Percentiles rank a stretch among this genome's conserved stretches.
Conservation (phyloP, 495 filamentous ascomycete species). For the Aspergillus sparsus region DNA sequence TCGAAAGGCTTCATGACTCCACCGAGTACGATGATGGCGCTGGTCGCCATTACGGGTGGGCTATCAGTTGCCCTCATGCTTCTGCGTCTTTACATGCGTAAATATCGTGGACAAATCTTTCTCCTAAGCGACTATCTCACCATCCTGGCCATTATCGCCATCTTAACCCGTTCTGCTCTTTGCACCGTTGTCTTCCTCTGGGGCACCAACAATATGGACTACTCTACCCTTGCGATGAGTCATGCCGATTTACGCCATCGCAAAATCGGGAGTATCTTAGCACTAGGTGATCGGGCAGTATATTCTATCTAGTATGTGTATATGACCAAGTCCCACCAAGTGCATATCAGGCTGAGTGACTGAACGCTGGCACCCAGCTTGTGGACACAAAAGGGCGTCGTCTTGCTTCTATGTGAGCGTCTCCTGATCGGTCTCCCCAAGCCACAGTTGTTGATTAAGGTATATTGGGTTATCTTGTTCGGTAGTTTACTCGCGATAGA, state of each 20-base stretch:
- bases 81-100: conserved; percentile 16
- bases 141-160: conserved; percentile 11
- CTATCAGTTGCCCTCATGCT: conserved; percentile 12
- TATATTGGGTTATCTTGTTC: conserved; percentile 12
- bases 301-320: conserved; percentile 18
- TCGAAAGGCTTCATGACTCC: too few species aligned
- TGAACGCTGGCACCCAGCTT: conserved; percentile 10
- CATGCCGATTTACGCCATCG: conserved; percentile 10
- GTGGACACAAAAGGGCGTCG: conserved; percentile 22
- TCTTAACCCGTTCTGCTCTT: conserved; percentile 8
- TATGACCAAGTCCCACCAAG: neutral
- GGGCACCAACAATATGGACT: conserved; percentile 15
- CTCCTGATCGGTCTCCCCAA: conserved; percentile 14
- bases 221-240: neutral
- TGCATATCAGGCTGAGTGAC: neutral
- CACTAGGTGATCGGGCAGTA: conserved; percentile 2
- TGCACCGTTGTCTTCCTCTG: conserved; percentile 14
- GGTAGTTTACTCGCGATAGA: conserved; percentile 7
- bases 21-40: neutral
- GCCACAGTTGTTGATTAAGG: conserved; percentile 19
- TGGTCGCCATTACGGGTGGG: conserved; percentile 14
- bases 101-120: conserved; percentile 13
- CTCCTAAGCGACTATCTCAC: conserved; percentile 20
- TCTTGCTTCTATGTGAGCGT: conserved; percentile 18
- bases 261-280: conserved; percentile 14